These are phyloP conservation scores for Penicillium fimorum DNA, from an alignment of 495 filamentous ascomycete genomes.

Conservation along the genomic window DNA sequence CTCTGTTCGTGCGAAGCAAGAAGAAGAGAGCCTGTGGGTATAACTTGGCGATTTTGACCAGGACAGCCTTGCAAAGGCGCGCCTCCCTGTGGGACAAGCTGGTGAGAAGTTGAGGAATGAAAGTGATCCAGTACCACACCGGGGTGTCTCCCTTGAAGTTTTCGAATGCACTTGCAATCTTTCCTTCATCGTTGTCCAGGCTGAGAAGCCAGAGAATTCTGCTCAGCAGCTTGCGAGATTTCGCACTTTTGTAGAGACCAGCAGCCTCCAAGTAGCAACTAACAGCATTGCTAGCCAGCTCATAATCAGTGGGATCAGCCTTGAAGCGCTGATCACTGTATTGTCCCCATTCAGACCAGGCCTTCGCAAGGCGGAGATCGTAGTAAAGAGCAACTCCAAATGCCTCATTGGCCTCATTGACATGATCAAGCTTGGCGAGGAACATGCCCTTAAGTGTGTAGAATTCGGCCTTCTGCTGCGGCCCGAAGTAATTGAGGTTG, in stretches of 20 bases:
- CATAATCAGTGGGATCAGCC: constrained; percentile 73
- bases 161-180: constrained; percentile 77
- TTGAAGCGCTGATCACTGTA: constrained; percentile 97
- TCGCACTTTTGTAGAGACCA: constrained; percentile 92
- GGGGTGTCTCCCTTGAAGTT: constrained; percentile 94
- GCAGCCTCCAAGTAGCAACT: constrained; percentile 96
- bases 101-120: constrained; percentile 91
- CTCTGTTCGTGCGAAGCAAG: constrained; percentile 85
- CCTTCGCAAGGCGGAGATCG: constrained; percentile 91
- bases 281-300: constrained; percentile 81
- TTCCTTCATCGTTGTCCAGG: constrained; percentile 81
- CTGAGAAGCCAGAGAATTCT: constrained; percentile 95
- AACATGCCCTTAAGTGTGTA: constrained; percentile 99
- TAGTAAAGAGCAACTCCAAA: constrained; percentile 94
- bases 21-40: constrained; percentile 96
- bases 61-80: constrained; percentile 72
- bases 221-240: constrained; percentile 92
- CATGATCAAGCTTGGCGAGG: constrained; percentile 84
- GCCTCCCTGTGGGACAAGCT: constrained; percentile 89
- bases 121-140: constrained; percentile 99
- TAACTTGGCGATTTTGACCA: constrained; percentile 89
- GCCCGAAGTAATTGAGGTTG: constrained; percentile 95
- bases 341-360: constrained; percentile 99
- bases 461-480: constrained; percentile 96
- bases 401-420: constrained; percentile 86